Evolutionary conservation across 495 filamentous ascomycete species (phyloP).

Genomic region (Xylaria venustula): DNA sequence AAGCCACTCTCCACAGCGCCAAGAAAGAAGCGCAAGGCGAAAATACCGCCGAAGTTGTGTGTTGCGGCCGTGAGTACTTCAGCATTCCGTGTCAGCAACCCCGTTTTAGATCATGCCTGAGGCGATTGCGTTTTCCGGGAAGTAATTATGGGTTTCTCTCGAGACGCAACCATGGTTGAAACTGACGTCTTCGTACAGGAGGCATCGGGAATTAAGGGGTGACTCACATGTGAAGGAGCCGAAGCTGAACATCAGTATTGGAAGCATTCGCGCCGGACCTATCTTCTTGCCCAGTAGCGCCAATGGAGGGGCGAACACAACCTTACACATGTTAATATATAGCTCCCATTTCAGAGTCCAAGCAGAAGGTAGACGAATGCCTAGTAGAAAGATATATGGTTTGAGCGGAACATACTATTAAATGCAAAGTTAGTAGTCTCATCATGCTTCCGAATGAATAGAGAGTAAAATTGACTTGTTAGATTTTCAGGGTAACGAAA

Average conservation of each 20-base stretch:
- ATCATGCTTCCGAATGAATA: too few species aligned
- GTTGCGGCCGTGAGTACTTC: constrained; percentile 46
- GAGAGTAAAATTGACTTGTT: too few species aligned
- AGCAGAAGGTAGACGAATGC: not conserved
- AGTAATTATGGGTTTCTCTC: not conserved
- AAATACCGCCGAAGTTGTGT: constrained; percentile 64
- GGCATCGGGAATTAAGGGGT: not conserved
- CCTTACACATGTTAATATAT: constrained; percentile 19
- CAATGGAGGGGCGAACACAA: constrained; percentile 64
- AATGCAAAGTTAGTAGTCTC: too few species aligned
- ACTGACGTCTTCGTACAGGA: constrained; percentile 13
- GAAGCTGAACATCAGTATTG: constrained; percentile 66
- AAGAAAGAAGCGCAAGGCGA: constrained; percentile 64
- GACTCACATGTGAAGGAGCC: constrained; percentile 51
- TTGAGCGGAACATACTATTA: not conserved
- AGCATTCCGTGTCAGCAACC: not conserved
- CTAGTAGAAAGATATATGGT: not conserved
- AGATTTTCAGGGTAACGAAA: too few species aligned
- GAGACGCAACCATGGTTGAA: not conserved
- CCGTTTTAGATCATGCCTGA: not conserved
- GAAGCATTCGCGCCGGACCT: constrained; percentile 62
- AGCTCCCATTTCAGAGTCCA: not conserved
- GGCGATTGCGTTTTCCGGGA: too few species aligned
- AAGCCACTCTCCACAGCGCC: constrained; percentile 75
- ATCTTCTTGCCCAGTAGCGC: constrained; percentile 69